Evolutionary conservation across 148 eudicot genomes (phyloP).

Genomic region (Drosera capensis): DNA sequence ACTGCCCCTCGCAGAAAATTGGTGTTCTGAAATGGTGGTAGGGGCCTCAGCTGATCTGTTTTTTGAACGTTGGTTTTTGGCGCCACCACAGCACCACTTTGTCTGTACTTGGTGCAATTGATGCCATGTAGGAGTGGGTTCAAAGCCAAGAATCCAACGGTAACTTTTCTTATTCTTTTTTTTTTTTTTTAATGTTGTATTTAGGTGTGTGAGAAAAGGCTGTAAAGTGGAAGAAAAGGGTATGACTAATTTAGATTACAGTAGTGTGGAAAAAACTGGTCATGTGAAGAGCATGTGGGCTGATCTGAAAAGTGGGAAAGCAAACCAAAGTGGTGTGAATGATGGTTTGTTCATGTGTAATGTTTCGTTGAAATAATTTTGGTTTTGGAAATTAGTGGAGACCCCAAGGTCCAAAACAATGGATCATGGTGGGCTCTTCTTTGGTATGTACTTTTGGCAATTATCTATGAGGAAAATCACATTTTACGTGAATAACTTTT

Average conservation of each 20-base stretch:
- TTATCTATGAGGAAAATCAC: too few species aligned
- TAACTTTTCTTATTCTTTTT: conserved; percentile 6
- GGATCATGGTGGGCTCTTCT: too few species aligned
- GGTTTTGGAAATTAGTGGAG: too few species aligned
- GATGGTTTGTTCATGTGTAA: too few species aligned
- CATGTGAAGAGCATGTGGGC: conserved; percentile 6
- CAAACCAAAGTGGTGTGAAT: neutral
- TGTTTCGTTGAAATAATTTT: too few species aligned
- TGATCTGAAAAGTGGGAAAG: conserved; percentile 4
- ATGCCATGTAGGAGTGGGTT: conserved; percentile 17
- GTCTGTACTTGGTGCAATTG: too few species aligned
- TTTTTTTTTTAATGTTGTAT: neutral
- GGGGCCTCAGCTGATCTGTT: neutral
- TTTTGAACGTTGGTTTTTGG: conserved; percentile 3
- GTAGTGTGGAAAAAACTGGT: too few species aligned
- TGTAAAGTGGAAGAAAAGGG: conserved; percentile 2
- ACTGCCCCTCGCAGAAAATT: conserved; percentile 50
- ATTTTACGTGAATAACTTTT: too few species aligned
- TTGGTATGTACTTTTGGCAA: too few species aligned
- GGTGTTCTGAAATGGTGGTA: conserved; percentile 37
- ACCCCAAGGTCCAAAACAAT: too few species aligned
- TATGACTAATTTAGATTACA: neutral
- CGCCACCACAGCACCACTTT: neutral
- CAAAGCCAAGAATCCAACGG: conserved; percentile 25
- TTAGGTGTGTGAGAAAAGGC: conserved; percentile 1